phyloP scores from a whole-genome alignment of 2,329 filamentous ascomycete genomes.

The Talaromyces piceae region DNA sequence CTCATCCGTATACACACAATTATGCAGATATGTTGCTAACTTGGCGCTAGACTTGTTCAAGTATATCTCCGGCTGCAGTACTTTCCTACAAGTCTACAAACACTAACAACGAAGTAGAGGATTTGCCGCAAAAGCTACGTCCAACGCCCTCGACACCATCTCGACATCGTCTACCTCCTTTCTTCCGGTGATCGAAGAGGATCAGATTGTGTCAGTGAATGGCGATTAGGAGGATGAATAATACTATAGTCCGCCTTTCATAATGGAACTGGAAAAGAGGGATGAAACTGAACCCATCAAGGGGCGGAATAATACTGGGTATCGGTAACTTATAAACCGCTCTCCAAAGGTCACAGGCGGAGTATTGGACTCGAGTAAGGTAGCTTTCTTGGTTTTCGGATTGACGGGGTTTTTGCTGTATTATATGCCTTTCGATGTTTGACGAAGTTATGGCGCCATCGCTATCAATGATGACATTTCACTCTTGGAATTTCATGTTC shows the following conservation, averaged over 20 bases:
- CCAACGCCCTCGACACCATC: constrained; percentile 60
- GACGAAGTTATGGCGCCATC: not conserved
- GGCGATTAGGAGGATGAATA: constrained; percentile 13
- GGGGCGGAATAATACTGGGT: too few relatives aligned
- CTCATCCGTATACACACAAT: too few relatives aligned
- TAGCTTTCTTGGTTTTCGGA: not conserved
- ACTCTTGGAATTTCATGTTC: not conserved
- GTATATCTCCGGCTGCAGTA: constrained; percentile 21
- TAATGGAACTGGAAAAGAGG: too few relatives aligned
- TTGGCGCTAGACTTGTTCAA: constrained; percentile 31
- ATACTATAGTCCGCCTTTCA: not conserved
- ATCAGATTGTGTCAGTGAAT: constrained; percentile 55
- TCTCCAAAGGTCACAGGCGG: not conserved
- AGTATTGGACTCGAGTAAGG: not conserved
- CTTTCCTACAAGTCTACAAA: not conserved
- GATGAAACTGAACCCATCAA: too few relatives aligned
- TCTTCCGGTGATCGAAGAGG: constrained; percentile 66
- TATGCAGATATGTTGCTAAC: too few relatives aligned
- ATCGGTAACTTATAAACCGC: not conserved
- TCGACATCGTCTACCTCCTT: constrained; percentile 55
- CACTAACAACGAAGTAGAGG: constrained; percentile 47
- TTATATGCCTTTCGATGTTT: not conserved
- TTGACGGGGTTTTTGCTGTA: not conserved
- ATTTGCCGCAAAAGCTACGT: constrained; percentile 67
- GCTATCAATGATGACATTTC: not conserved